Conservation (phyloP, 768 basidiomycete genomes). For the Mrakia hoshinonis region DNA sequence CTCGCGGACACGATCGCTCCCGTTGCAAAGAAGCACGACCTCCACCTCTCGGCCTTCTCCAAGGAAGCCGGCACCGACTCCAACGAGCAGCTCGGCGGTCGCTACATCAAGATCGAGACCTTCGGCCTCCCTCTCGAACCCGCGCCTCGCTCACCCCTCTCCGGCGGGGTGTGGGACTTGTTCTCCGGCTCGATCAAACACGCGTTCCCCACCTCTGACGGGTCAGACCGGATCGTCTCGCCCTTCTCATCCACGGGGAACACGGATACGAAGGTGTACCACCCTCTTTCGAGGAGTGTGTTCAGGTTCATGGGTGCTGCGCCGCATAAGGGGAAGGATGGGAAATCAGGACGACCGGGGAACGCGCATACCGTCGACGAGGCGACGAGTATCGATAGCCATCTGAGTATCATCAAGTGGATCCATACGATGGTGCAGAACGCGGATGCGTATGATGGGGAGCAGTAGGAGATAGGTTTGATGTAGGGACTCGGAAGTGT, state of each 20-base stretch:
- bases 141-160: constrained; percentile 1
- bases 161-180: constrained; percentile 21
- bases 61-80: background rate
- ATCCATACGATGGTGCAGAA: constrained; percentile 40
- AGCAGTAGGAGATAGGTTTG: constrained; percentile 33
- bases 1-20: constrained; percentile 17
- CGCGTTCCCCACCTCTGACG: constrained; percentile 12
- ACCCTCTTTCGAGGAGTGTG: constrained; percentile 6
- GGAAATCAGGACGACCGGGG: background rate
- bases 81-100: background rate
- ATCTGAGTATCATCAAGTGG: constrained; percentile 36
- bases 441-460: constrained; percentile 35
- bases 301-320: constrained; percentile 21
- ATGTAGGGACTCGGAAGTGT: no score
- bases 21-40: constrained; percentile 15
- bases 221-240: constrained; percentile 10
- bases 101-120: constrained; percentile 17
- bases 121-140: constrained; percentile 28
- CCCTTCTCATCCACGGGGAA: background rate
- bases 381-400: constrained; percentile 34
- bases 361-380: constrained; percentile 39
- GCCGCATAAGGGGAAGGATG: background rate
- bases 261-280: constrained; percentile 21
- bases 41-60: constrained; percentile 9
- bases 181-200: constrained; percentile 19